Evolutionary conservation across 164 flowering plant species (phyloP).

Genomic region (Vitis amurensis): DNA sequence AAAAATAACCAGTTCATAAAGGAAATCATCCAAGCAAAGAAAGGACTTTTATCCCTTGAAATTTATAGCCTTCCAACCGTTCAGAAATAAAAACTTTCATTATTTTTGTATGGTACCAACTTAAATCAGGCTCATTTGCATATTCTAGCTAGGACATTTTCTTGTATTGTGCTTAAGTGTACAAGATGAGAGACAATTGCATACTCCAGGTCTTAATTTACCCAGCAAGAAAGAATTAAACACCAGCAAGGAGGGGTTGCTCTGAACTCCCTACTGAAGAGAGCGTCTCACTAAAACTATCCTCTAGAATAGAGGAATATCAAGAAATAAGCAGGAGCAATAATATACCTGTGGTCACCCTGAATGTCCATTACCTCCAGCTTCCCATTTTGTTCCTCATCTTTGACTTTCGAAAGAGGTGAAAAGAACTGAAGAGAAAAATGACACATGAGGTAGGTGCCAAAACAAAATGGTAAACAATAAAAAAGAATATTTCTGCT

Average conservation of each 20-base stretch:
- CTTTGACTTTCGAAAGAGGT: conserved; percentile 80
- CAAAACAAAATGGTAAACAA: background rate
- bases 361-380: conserved; percentile 49
- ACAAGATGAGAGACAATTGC: too few relatives aligned
- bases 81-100: background rate
- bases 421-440: conserved; percentile 77
- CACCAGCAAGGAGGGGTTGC: background rate
- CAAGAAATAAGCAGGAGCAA: background rate
- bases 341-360: conserved; percentile 51
- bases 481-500: background rate
- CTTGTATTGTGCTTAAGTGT: too few relatives aligned
- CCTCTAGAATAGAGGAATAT: background rate
- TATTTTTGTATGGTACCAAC: too few relatives aligned
- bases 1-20: background rate
- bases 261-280: background rate
- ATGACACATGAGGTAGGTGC: conserved; percentile 4
- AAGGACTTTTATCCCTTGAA: background rate
- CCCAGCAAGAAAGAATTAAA: background rate
- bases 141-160: too few relatives aligned
- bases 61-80: background rate
- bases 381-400: conserved; percentile 62
- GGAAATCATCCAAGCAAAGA: background rate
- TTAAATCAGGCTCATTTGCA: too few relatives aligned
- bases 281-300: background rate
- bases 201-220: too few relatives aligned